Evolutionary conservation across 164 flowering plant species (phyloP), one percentile per base, ranked within the genome.

Genomic region (Brasenia schreberi): DNA sequence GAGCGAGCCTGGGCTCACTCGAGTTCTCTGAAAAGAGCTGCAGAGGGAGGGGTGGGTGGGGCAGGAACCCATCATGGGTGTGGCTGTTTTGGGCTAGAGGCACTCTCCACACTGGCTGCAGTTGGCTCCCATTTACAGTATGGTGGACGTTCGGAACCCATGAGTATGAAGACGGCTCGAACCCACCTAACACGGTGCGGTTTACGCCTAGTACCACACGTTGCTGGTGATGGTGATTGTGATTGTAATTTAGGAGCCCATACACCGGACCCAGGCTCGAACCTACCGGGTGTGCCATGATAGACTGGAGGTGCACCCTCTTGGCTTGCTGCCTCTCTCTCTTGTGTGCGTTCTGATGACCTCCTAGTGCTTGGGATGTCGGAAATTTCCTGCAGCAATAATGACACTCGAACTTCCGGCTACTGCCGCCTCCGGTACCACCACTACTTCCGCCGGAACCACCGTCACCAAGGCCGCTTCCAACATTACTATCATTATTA

Each of bases 291-390:
- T 84, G 82, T 4, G 79, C 77, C 84, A 85, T 77, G 65, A 90
- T 83, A 0, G 98, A 82, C 69, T 86, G 94, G 39, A 90, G 88
- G 63, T 87, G 92, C 3, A 85, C 91, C 0, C 97, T 84, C 64
- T 90, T 90, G 4, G 96, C 97, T 70, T 87, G 85, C 65, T 90
- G 98, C 7, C 98, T 81, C 73, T 93, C 97, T 19, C 97, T 76
- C 75, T 90, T 90, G 77, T 93, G 98, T 0, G 98, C 98, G 79
- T 93, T 93, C 69, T 93, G 98, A 73, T 93, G 98, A 59, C 98
- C 98, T 0, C 98, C 98, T 16, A 93, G 68, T 19, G 98, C 98
- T 71, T 93, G 98, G 0, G 98, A 90, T 0, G 97, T 93, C 0
- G 97, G 97, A 80, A 93, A 93, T 75, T 82, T 93, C 59, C 98